These are phyloP conservation scores for Diaporthe batatas DNA, from an alignment of 2,329 filamentous ascomycete genomes.

Conservation along the genomic window DNA sequence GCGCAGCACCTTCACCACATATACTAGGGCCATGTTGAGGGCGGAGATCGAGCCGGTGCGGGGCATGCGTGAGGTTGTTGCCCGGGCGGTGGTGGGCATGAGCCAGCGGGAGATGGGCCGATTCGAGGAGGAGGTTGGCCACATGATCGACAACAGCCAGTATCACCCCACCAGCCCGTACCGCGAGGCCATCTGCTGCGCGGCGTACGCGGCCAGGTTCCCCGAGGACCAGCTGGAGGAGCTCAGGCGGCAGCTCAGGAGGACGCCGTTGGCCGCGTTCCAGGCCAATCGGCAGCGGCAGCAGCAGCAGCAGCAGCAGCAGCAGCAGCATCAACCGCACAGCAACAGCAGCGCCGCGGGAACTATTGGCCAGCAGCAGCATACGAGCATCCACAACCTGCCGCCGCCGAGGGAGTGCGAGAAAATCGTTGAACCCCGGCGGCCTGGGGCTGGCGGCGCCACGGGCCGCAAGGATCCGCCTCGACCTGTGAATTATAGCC, in stretches of 20 bases:
- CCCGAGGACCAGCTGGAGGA: slow-evolving; percentile 18
- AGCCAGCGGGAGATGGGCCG: neutral
- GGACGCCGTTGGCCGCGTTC: neutral
- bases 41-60: neutral
- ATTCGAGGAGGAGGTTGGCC: neutral
- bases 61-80: slow-evolving; percentile 4
- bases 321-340: neutral
- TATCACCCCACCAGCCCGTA: neutral
- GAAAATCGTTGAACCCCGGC: neutral
- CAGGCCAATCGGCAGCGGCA: neutral
- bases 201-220: slow-evolving; percentile 4
- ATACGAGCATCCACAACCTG: neutral
- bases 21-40: neutral
- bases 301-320: neutral
- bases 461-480: neutral
- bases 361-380: neutral
- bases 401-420: slow-evolving; percentile 13
- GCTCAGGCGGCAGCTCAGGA: slow-evolving; percentile 22
- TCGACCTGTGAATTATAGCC: neutral
- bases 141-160: slow-evolving; percentile 4
- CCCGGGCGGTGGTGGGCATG: slow-evolving; percentile 12
- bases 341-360: neutral
- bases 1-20: neutral
- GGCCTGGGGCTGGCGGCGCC: neutral
- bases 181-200: slow-evolving; percentile 19